phyloP scores from a whole-genome alignment of 305 asterid genomes.

The Lippia alba region DNA sequence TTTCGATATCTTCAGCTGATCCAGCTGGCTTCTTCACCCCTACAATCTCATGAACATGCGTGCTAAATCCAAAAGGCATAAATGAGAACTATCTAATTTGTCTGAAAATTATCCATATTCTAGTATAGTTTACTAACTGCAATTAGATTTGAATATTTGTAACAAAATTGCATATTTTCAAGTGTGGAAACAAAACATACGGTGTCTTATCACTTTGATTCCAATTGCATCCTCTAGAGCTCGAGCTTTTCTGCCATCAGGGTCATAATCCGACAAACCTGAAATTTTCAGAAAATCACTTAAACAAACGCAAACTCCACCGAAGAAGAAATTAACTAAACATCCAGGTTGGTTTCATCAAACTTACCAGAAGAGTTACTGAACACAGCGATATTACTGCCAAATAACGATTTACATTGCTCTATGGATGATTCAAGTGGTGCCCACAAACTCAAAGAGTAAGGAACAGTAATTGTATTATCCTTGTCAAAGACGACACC shows the following conservation, averaged over 20 bases:
- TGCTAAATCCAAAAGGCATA: no score
- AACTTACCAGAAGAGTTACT: conserved; percentile 92
- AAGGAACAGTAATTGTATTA: conserved; percentile 89
- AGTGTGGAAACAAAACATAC: conserved; percentile 48
- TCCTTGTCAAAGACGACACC: conserved; percentile 98
- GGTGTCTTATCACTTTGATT: conserved; percentile 79
- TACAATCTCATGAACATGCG: conserved; percentile 38
- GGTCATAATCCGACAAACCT: conserved; percentile 89
- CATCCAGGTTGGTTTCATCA: no score
- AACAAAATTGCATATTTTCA: conserved; percentile 9
- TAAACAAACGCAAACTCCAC: background rate
- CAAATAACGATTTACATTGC: conserved; percentile 81
- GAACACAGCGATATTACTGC: conserved; percentile 77
- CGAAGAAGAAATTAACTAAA: no score
- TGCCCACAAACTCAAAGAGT: conserved; percentile 87
- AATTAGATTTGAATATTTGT: no score
- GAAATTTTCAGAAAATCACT: conserved; percentile 24
- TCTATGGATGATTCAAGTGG: conserved; percentile 70
- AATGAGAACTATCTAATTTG: no score
- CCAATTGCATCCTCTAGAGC: conserved; percentile 85
- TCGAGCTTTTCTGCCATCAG: conserved; percentile 76
- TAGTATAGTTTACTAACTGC: no score
- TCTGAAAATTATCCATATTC: no score
- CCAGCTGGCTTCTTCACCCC: conserved; percentile 93
- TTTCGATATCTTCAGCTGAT: conserved; percentile 89